Evolutionary conservation across 768 basidiomycete genomes (phyloP).

Genomic region (Tricholoma matsutake): DNA sequence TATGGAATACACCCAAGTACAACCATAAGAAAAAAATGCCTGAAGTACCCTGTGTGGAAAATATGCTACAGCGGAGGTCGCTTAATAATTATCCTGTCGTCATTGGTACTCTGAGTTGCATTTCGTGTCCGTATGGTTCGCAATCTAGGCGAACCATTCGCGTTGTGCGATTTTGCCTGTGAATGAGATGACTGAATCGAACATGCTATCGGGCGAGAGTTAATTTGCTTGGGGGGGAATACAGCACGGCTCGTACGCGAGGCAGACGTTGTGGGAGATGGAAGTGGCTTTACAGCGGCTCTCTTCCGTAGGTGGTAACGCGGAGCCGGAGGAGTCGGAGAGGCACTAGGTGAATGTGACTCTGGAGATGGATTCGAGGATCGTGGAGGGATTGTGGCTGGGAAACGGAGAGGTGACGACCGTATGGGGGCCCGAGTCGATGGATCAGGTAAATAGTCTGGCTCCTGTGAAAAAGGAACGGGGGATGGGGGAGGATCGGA

Average conservation of each 20-base stretch:
- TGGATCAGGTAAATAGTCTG: conserved; percentile 7
- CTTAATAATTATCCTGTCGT: conserved; percentile 8
- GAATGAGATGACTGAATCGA: conserved; percentile 23
- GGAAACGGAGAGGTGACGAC: conserved; percentile 6
- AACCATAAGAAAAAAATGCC: conserved; percentile 12
- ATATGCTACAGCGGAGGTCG: background rate
- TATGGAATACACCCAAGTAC: conserved; percentile 2
- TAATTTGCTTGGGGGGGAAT: conserved; percentile 7
- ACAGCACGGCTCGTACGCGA: conserved; percentile 12
- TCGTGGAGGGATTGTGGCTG: conserved; percentile 1
- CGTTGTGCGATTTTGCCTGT: conserved; percentile 13
- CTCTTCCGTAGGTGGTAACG: conserved; percentile 36
- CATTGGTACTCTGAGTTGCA: background rate
- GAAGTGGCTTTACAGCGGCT: conserved; percentile 18
- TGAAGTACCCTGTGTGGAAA: background rate
- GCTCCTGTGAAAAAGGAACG: background rate
- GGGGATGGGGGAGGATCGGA: conserved; percentile 13
- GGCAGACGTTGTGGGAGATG: conserved; percentile 18
- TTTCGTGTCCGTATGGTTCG: conserved; percentile 17
- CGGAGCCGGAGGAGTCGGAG: conserved; percentile 12
- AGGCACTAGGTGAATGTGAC: conserved; percentile 6
- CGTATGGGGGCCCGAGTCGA: background rate
- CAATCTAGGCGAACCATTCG: conserved; percentile 13
- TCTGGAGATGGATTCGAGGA: conserved; percentile 15
- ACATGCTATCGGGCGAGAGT: conserved; percentile 6